Evolutionary conservation across 371 early-diverging fungal genomes (phyloP), one percentile per base, ranked within the genome.

Genomic region (Funneliformis caledonium): DNA sequence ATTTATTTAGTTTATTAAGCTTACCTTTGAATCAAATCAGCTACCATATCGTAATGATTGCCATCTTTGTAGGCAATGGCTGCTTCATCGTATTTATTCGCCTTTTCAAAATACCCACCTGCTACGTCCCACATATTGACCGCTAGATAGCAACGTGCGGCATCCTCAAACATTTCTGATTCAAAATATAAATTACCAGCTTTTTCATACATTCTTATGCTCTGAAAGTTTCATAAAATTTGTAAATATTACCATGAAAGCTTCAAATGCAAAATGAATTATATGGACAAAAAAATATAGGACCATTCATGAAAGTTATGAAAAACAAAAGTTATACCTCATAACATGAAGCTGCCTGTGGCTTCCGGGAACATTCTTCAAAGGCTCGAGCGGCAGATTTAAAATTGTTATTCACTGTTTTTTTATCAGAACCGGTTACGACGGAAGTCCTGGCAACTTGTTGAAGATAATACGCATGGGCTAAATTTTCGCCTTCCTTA

Each of bases 21-120:
- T 50, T 68, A 78, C 69, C 56, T 78, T 43, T 68, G 33, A 37
- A 78, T 68, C 37, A 78, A 68, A 52, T 52, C 19, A 19, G 68
- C 50, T 65, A 52, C 19, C 1, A 6, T 78, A 22, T 19, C 7
- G 33, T 78, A 78, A 48, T 4, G 2, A 22, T 37, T 14, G 3
- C 69, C 50, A 11, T 43, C n/a, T 68, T 56, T 56, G 68, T 76
- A 76, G 14, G 64, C 64, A 22, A 14, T 6, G 62, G 26, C 50
- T 14, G 76, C 76, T 4, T 76, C 69, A n/a, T 5, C 68, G 16
- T 67, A 67, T 19, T 50, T 68, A 5, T 68, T 50, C 19, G 26
- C 33, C 68, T 52, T 50, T 78, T 65, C 56, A 52, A 50, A 78
- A 33, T 19, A 48, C 5, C 62, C 19, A 1, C 76, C 76, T 10